Evolutionary conservation across 257 asterid species (phyloP), one percentile per base, ranked within the genome.

Genomic region (Gentiana macrophylla): DNA sequence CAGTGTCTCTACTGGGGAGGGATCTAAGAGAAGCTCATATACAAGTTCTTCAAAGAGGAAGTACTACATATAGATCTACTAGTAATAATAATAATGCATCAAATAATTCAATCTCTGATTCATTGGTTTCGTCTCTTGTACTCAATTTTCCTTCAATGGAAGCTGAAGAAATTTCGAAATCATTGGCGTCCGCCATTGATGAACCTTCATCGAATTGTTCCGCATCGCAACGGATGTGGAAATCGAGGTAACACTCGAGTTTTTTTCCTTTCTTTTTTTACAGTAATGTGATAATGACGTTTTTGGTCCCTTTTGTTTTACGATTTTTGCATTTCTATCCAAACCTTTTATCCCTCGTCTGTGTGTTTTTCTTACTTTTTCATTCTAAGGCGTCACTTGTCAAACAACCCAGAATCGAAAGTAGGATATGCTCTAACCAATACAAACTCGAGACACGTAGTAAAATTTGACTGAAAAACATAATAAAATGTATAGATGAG

Each of bases 11-110:
- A 6, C 61, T 84, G 62, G 94, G 95, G 53, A 81, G 83, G 72
- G 95, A 89, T 72, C 82, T 89, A 37, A 78, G 94, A 50, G 95
- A 89, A 62, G 93, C 95, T 71, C 93, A 86, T 70, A 62, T 84
- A 56, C 95, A 82, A 71, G 82, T 79, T 64, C 94, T 89, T 79
- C 70, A 86, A 32, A 93, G 94, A 37, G 86, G 93, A 62, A 67
- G 68, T 59, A 77, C 80, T 37, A 5, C 46, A 41, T 77, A 61
- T 59, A 78, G 86, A 64, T 70, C 95, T 15, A 24, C 24, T 24
- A 24, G 24, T 24, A 24, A 24, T 24, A 81, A 52, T 57, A 71
- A 56, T 73, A 67, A 79, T 44, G 60, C 79, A 15, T 65, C 86
- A 37, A 70, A 91, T 44, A 57, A 59, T 59, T 68, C 72, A 60